Percentiles rank a stretch among this genome's conserved stretches.
Conservation (phyloP, 2,329 filamentous ascomycete genomes). For the Geosmithia flava region DNA sequence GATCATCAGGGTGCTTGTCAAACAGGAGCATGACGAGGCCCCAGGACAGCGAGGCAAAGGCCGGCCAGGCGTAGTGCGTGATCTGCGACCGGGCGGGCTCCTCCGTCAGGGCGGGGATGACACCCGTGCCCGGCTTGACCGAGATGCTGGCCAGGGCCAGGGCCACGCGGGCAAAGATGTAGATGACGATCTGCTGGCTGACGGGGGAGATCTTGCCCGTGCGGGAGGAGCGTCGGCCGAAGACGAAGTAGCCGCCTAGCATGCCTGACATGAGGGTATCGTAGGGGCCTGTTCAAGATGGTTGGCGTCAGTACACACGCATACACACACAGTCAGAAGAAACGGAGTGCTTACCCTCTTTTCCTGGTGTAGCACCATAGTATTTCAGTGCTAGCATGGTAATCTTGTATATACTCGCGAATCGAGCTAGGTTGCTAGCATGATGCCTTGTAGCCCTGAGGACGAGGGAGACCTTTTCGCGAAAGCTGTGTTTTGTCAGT, state of each 20-base stretch:
- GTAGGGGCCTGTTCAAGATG: conserved; percentile 53
- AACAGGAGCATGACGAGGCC: conserved; percentile 93
- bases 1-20: conserved; percentile 76
- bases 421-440: conserved; percentile 81
- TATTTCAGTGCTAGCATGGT: conserved; percentile 64
- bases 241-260: conserved; percentile 84
- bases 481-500: conserved; percentile 32
- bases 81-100: conserved; percentile 37
- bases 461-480: conserved; percentile 66
- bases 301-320: too few species aligned
- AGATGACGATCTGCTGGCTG: conserved; percentile 95
- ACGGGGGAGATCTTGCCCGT: conserved; percentile 62
- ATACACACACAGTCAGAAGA: too few species aligned
- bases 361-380: conserved; percentile 42
- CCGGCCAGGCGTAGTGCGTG: conserved; percentile 72
- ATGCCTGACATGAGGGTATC: conserved; percentile 82
- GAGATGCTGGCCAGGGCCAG: conserved; percentile 75
- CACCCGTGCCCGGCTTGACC: conserved; percentile 49
- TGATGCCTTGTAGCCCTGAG: conserved; percentile 81
- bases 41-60: conserved; percentile 86
- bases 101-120: conserved; percentile 36
- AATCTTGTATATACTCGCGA: conserved; percentile 82
- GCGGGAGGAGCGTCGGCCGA: conserved; percentile 55
- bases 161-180: conserved; percentile 86
- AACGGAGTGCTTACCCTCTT: conserved; percentile 31